A percentile compares a stretch with the other conserved stretches of the same genome.
Evolutionary conservation across 495 filamentous ascomycete species (phyloP).

Genomic region (Penicillium silybi): DNA sequence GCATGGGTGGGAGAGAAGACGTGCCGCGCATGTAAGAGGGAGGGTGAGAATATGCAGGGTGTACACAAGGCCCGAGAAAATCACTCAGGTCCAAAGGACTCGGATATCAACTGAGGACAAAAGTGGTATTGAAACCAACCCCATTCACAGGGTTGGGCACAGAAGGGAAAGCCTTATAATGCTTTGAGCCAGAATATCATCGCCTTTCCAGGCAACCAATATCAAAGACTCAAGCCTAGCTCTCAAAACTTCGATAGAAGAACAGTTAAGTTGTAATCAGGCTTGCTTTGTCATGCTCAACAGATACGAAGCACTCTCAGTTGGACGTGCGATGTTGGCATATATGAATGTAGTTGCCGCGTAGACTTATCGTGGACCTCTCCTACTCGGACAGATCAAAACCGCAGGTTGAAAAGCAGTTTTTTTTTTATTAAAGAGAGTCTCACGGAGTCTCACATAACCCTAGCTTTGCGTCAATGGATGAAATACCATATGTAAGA

Average conservation of each 20-base stretch:
- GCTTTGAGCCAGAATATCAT: background rate
- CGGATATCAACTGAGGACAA: background rate
- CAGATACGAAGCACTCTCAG: background rate
- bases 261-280: background rate
- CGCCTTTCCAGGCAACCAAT: background rate
- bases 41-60: background rate
- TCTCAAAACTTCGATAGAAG: background rate
- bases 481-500: background rate
- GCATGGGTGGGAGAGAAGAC: background rate
- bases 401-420: background rate
- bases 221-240: background rate
- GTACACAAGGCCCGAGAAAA: background rate
- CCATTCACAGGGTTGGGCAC: background rate
- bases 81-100: background rate
- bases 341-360: background rate
- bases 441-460: background rate
- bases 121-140: background rate
- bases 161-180: background rate
- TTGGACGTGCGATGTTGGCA: background rate
- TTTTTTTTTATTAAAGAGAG: background rate
- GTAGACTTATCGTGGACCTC: background rate
- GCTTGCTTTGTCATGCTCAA: background rate
- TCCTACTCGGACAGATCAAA: background rate
- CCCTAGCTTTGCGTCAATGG: background rate
- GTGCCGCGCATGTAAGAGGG: too few species aligned